Percentiles rank a stretch among this genome's conserved stretches.
Evolutionary conservation across 306 rosid species (phyloP).

Genomic region (Biancaea sappan): DNA sequence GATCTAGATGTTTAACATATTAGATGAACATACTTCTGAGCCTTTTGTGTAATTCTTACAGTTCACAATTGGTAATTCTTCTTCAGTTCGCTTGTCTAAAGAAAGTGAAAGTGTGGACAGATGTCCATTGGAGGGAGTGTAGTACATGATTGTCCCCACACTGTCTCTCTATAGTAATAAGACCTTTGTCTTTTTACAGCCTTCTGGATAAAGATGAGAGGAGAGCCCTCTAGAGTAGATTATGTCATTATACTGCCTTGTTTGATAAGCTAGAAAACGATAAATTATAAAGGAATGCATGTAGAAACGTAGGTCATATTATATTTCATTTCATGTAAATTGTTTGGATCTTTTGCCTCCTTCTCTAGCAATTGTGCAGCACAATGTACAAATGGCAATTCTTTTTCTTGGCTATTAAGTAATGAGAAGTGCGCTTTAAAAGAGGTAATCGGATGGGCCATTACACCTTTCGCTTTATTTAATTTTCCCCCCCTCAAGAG

Average conservation of each 20-base stretch:
- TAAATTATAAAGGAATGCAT: neutral
- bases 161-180: neutral
- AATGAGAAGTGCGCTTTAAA: slow-evolving; percentile 18
- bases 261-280: neutral
- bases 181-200: neutral
- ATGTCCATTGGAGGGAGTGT: neutral
- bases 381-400: neutral
- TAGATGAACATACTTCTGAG: slow-evolving; percentile 1
- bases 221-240: neutral
- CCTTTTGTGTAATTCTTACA: slow-evolving; percentile 9
- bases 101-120: neutral
- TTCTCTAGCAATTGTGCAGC: neutral
- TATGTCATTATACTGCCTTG: neutral
- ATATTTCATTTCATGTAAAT: neutral
- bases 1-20: neutral
- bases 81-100: neutral
- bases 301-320: neutral
- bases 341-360: neutral
- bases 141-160: neutral
- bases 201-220: neutral
- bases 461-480: slow-evolving; percentile 10
- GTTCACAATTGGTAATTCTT: neutral
- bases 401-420: neutral
- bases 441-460: neutral
- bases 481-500: neutral